A percentile compares a stretch with the other conserved stretches of the same genome.
phyloP scores from a whole-genome alignment of 768 basidiomycete genomes.

The Suillus alpinus region DNA sequence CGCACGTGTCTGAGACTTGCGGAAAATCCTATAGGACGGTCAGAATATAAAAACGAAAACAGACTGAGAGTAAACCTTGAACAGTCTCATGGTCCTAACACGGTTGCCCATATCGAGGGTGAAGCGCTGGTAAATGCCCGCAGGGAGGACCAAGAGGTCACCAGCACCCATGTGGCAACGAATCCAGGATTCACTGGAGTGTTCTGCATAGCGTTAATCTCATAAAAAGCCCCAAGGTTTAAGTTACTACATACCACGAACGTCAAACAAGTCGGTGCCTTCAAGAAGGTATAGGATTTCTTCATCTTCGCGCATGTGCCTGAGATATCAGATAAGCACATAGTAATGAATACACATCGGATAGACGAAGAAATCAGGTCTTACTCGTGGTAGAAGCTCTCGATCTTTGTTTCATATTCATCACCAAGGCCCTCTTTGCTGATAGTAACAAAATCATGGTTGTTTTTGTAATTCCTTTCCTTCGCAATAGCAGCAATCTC shows the following conservation, averaged over 20 bases:
- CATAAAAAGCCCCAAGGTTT: neutral
- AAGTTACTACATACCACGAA: slow-evolving; percentile 59
- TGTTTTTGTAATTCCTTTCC: slow-evolving; percentile 80
- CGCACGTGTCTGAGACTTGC: too few relatives aligned
- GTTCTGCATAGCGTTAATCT: slow-evolving; percentile 41
- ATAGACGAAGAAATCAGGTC: slow-evolving; percentile 31
- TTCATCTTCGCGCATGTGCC: slow-evolving; percentile 95
- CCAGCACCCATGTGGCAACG: slow-evolving; percentile 73
- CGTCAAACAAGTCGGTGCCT: slow-evolving; percentile 92
- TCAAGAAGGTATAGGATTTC: slow-evolving; percentile 79
- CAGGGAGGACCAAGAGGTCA: slow-evolving; percentile 82
- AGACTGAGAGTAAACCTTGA: slow-evolving; percentile 58
- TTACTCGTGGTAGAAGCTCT: slow-evolving; percentile 81
- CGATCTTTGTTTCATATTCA: slow-evolving; percentile 77
- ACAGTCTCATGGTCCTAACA: slow-evolving; percentile 75
- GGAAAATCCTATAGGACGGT: too few relatives aligned
- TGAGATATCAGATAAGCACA: slow-evolving; percentile 20
- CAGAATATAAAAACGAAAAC: neutral
- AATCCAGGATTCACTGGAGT: slow-evolving; percentile 72
- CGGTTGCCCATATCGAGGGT: slow-evolving; percentile 74
- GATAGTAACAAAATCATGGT: slow-evolving; percentile 75
- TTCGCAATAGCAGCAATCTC: slow-evolving; percentile 60
- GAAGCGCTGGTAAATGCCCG: slow-evolving; percentile 92
- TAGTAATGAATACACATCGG: neutral
- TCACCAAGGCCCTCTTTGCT: slow-evolving; percentile 79